Evolutionary conservation across 257 asterid species (phyloP).

Genomic region (Rauvolfia tetraphylla): DNA sequence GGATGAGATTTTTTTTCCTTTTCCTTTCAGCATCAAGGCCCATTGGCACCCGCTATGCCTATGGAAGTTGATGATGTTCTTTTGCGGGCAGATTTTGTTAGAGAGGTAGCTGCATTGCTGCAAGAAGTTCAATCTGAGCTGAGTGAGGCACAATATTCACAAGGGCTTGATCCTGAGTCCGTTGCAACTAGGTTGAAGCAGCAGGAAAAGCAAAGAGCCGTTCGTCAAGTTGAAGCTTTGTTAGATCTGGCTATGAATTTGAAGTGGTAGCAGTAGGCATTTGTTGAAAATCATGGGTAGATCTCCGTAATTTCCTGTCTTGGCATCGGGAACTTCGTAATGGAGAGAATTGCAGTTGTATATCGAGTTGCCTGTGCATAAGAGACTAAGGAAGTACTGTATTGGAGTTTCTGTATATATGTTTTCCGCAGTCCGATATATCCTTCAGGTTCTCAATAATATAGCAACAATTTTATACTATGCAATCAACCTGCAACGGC

Average conservation of each 20-base stretch:
- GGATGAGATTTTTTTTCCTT: not conserved
- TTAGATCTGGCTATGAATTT: conserved; percentile 74
- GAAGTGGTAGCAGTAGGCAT: conserved; percentile 46
- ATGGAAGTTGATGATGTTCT: conserved; percentile 66
- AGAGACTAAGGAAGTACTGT: not conserved
- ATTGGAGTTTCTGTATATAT: not conserved
- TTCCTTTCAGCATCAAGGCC: conserved; percentile 72
- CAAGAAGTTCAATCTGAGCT: conserved; percentile 64
- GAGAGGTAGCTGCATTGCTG: conserved; percentile 73
- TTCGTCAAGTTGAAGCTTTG: conserved; percentile 66
- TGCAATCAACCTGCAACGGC: not conserved
- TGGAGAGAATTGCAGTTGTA: not conserved
- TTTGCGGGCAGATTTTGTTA: conserved; percentile 76
- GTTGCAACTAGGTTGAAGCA: conserved; percentile 72
- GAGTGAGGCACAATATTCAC: conserved; percentile 33
- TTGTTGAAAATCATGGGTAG: not conserved
- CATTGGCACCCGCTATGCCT: conserved; percentile 51
- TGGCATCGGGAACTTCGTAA: not conserved
- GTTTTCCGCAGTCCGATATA: not conserved
- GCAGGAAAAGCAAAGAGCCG: conserved; percentile 85
- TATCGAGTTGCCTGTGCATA: not conserved
- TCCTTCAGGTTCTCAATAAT: not conserved
- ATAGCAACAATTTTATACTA: not conserved
- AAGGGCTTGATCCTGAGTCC: conserved; percentile 69
- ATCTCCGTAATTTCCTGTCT: not conserved